These are phyloP conservation scores for Daldinia vernicosa DNA, from an alignment of 495 filamentous ascomycete genomes.

Conservation along the genomic window DNA sequence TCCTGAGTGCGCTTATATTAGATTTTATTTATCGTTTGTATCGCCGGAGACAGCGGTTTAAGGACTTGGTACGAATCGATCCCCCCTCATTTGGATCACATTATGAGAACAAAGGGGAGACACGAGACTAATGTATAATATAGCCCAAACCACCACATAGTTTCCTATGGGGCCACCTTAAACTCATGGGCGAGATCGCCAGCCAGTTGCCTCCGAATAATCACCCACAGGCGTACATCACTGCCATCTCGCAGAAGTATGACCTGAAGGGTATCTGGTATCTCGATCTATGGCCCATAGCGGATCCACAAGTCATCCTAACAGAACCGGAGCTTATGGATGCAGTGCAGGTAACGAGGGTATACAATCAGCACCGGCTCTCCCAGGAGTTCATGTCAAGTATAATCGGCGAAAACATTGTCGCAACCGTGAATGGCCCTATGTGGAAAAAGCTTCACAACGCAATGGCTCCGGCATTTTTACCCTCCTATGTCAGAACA, in stretches of 20 bases:
- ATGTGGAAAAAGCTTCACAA: constrained; percentile 1
- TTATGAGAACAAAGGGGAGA: background rate
- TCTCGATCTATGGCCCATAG: background rate
- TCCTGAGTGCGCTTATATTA: constrained; percentile 14
- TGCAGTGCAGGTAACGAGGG: background rate
- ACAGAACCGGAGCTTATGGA: background rate
- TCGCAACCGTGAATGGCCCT: background rate
- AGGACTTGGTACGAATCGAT: background rate
- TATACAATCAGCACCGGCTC: background rate
- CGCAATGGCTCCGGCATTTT: background rate
- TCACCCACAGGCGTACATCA: background rate
- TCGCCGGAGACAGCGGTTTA: background rate
- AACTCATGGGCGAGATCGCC: background rate
- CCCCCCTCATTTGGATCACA: background rate
- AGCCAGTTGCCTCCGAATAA: background rate
- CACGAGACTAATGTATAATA: background rate
- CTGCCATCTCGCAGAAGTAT: background rate
- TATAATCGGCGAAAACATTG: background rate
- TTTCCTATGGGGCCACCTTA: background rate
- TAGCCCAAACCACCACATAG: background rate
- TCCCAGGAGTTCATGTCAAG: background rate
- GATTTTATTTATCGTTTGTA: constrained; percentile 5
- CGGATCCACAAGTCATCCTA: background rate
- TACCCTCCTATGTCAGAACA: background rate
- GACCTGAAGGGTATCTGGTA: background rate